phyloP scores from a whole-genome alignment of 2,329 filamentous ascomycete species.

The Colletotrichum tropicale region DNA sequence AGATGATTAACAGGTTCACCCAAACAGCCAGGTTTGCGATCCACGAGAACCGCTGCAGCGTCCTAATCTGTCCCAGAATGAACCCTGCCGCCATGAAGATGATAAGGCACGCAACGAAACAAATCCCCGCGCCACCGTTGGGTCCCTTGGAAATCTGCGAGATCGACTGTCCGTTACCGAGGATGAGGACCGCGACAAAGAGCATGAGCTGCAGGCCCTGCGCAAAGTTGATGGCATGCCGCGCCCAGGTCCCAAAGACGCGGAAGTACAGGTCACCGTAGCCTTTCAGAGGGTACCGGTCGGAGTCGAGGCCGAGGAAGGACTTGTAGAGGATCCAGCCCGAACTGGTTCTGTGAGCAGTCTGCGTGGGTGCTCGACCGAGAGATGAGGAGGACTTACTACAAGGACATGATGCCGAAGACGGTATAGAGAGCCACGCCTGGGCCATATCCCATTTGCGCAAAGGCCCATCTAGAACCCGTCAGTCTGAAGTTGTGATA shows the following conservation, averaged over 20 bases:
- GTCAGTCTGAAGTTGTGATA: background rate
- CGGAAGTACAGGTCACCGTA: constrained; percentile 55
- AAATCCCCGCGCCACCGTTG: constrained; percentile 40
- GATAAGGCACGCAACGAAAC: constrained; percentile 56
- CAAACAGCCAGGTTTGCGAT: constrained; percentile 61
- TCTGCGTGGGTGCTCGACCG: background rate
- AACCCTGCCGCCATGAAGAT: constrained; percentile 56
- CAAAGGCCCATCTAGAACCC: constrained; percentile 19
- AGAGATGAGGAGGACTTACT: background rate
- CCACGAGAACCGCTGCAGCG: constrained; percentile 58
- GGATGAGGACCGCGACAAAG: constrained; percentile 55
- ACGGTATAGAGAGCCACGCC: constrained; percentile 50
- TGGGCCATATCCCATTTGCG: constrained; percentile 44
- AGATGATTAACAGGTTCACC: constrained; percentile 58
- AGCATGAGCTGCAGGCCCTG: constrained; percentile 54
- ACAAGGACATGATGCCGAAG: constrained; percentile 38
- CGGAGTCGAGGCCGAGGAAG: constrained; percentile 50
- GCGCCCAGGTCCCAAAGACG: constrained; percentile 46
- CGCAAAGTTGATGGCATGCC: constrained; percentile 51
- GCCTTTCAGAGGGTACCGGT: constrained; percentile 48
- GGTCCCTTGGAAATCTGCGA: constrained; percentile 50
- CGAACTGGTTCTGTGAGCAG: constrained; percentile 37
- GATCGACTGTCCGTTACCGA: constrained; percentile 58
- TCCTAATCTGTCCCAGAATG: constrained; percentile 59
- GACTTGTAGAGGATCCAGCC: constrained; percentile 51